Base-by-base conservation (phyloP, 306 rosid genomes). In the Aeschynomene evenia region DNA sequence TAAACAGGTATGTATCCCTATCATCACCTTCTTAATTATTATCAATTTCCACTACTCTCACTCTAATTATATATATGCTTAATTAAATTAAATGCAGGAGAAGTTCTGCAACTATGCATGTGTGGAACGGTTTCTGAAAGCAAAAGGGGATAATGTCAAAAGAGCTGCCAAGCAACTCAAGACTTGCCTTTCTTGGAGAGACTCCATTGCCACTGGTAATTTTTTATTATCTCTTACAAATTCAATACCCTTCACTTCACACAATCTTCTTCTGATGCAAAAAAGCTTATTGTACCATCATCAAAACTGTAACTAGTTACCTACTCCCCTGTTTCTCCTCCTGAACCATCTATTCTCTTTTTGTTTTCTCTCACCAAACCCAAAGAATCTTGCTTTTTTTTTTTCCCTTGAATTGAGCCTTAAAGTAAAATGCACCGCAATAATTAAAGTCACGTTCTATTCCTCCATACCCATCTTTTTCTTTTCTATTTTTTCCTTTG, bases 141-240 rank as follows among this genome's bases (percentile, higher is more conserved):
- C 86, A 0, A 95, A 91, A 56, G 99, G 97, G 11, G 97, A 84
- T 9, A 87, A 71, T 68, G 99, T 95, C 46, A 95, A 91, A 86
- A 91, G 85, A 78, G 91, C 97, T 36, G 91, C 88, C 5, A 95
- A 91, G 88, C 87, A 84, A 71, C 88, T 95, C 21, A 84, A 90
- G 69, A 83, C 97, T 63, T 95, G 97, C 50, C 96, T 95, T 84
- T 86, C 96, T 65, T 95, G 99, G 99, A 91, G 99, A 82, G 92
- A 91, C n/a, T 84, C 8, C 65, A 70, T 87, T 13, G 95, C 89
- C 66, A 89, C 81, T 36, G 97, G 99, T 95, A 28, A 45, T 45
- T 45, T 33, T 9, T 34, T 34, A 8, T 2, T 34, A 1, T 37
- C 9, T 37, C 2, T 5, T 5, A 33, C 7, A 1, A 37, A 9